Base-by-base conservation (phyloP, 1,284 basidiomycete species). In the Neotropicomus parvogracilis region DNA sequence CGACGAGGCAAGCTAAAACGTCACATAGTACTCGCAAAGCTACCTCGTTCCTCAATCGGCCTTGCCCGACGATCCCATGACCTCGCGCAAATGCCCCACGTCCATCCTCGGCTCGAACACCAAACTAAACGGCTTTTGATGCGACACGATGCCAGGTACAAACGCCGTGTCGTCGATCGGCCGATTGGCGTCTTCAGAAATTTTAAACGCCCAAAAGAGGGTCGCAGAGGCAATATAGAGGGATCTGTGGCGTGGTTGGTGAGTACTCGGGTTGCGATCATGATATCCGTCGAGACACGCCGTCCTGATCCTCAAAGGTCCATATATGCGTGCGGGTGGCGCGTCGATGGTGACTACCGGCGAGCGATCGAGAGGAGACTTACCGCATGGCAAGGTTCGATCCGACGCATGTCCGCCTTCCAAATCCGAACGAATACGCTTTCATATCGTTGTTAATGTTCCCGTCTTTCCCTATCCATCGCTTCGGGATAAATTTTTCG, bases 341-440 rank as follows among this genome's bases (percentile, higher is more conserved):
- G 11, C 5, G 35, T 10, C 36, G 36, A 26, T 14, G 13, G n/a
- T 6, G 24, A 27, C n/a, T 10, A 6, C 16, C 4, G n/a, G n/a
- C n/a, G 21, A n/a, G 8, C n/a, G 12, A 3, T 13, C 1, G 6
- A 29, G 42, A 34, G 8, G 24, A 4, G 3, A 40, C 58, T 42
- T 14, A 61, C 64, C 62, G 48, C 1, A 49, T 70, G 3, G 81
- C 81, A 19, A 84, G 74, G 59, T 80, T 72, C 50, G 77, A 73
- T 3, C 82, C 82, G 0, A 81, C 80, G 50, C 81, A 84, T 0
- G 82, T 74, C 33, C 76, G 68, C 29, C 82, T 66, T 9, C 83
- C 83, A 54, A 82, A 84, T 0, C 83, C 82, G 54, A 81, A 85
- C 16, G 75, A 70, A 54, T 72, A 81, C 3, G 71, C 67, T 52